phyloP scores from a whole-genome alignment of 345 rosid species.

The Rhizophora apiculata region DNA sequence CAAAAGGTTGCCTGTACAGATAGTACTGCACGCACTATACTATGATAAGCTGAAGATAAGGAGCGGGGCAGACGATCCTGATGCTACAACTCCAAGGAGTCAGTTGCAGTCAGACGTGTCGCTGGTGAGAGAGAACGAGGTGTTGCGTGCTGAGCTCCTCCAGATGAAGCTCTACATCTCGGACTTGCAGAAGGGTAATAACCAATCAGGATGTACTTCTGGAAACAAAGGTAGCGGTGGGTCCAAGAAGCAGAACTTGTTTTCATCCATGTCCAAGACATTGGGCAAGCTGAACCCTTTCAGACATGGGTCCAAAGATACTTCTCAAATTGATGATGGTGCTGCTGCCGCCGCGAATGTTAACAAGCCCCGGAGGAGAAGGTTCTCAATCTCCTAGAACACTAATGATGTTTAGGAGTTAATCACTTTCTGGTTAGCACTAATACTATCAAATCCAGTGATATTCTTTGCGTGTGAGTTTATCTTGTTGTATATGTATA shows the following conservation, averaged over 20 bases:
- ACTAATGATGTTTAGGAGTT: too few species aligned
- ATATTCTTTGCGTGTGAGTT: too few species aligned
- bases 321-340: conserved; percentile 58
- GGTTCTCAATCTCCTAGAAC: conserved; percentile 74
- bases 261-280: conserved; percentile 84
- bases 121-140: conserved; percentile 79
- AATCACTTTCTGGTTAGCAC: too few species aligned
- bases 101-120: conserved; percentile 64
- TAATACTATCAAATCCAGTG: too few species aligned
- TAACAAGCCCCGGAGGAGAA: conserved; percentile 86
- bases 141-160: conserved; percentile 64
- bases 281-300: conserved; percentile 89
- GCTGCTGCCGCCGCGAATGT: conserved; percentile 37
- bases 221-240: conserved; percentile 28
- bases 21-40: conserved; percentile 81
- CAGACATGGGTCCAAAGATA: conserved; percentile 78
- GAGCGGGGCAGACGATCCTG: conserved; percentile 52
- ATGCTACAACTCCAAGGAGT: conserved; percentile 46
- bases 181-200: conserved; percentile 49
- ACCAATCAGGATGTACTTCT: conserved; percentile 24
- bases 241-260: conserved; percentile 40
- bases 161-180: conserved; percentile 80
- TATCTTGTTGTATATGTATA: too few species aligned
- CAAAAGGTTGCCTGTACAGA: conserved; percentile 85
- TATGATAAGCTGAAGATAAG: conserved; percentile 85